phyloP scores from a whole-genome alignment of 768 basidiomycete genomes.

The Mycena metata region DNA sequence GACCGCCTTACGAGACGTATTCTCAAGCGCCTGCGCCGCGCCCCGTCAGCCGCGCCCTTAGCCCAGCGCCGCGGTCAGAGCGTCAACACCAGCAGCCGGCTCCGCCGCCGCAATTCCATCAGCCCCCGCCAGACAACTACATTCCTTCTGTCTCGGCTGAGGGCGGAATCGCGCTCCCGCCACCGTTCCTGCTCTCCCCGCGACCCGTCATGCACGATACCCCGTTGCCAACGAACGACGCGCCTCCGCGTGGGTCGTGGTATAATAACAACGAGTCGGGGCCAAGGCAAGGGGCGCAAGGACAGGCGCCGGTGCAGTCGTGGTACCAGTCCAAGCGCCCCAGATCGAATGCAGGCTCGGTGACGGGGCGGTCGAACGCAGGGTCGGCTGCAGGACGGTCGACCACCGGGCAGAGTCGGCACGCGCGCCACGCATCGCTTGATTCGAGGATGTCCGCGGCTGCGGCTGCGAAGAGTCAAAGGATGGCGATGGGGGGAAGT shows the following conservation, averaged over 20 bases:
- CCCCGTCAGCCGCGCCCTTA: background rate
- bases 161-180: conserved; percentile 37
- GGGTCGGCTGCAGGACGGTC: conserved; percentile 28
- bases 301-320: conserved; percentile 7
- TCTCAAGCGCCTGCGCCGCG: background rate
- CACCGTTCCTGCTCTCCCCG: conserved; percentile 34
- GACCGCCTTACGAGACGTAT: conserved; percentile 8
- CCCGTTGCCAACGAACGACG: background rate
- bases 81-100: background rate
- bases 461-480: conserved; percentile 1
- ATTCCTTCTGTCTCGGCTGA: conserved; percentile 31
- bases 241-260: conserved; percentile 17
- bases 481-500: background rate
- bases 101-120: conserved; percentile 13
- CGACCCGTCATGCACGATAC: conserved; percentile 2
- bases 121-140: conserved; percentile 37
- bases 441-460: conserved; percentile 23
- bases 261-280: background rate
- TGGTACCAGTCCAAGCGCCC: conserved; percentile 35
- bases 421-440: conserved; percentile 30
- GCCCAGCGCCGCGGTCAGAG: too few relatives aligned
- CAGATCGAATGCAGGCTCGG: conserved; percentile 35
- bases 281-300: background rate
- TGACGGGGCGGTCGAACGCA: conserved; percentile 21
- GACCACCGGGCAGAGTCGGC: conserved; percentile 8